Evolutionary conservation across 257 asterid genomes (phyloP).

Genomic region (Anisodus acutangulus): DNA sequence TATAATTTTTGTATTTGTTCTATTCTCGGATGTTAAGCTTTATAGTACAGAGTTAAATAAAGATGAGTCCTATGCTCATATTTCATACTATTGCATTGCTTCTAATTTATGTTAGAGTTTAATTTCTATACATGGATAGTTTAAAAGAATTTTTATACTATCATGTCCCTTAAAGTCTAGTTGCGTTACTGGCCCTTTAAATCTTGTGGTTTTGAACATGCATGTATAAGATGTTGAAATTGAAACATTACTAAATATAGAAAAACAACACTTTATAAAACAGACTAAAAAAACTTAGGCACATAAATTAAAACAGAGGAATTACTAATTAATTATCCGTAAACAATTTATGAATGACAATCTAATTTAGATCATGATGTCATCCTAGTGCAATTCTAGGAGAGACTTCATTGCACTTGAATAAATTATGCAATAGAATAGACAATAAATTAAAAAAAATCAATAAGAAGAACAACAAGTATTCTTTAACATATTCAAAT

Average conservation of each 20-base stretch:
- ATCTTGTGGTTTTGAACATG: not conserved
- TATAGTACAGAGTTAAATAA: too few relatives aligned
- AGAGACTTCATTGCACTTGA: not conserved
- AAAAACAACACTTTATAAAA: too few relatives aligned
- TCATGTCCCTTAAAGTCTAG: not conserved
- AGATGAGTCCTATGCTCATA: too few relatives aligned
- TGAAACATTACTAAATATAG: not conserved
- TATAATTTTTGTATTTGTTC: not conserved
- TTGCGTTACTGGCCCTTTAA: too few relatives aligned
- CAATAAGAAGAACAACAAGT: not conserved
- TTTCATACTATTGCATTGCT: not conserved
- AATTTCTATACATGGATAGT: not conserved
- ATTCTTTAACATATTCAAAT: not conserved
- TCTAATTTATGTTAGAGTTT: not conserved
- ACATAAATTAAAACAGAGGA: too few relatives aligned
- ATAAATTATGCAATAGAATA: not conserved
- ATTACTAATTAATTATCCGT: not conserved
- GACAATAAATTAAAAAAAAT: not conserved
- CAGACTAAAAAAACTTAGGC: too few relatives aligned
- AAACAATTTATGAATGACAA: not conserved
- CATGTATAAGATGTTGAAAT: not conserved
- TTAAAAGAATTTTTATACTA: not conserved
- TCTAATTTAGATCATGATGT: not conserved
- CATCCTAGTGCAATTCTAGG: not conserved
- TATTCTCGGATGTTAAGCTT: not conserved